Conservation (phyloP, 139 green algal species). For the Dunaliella sp. region DNA sequence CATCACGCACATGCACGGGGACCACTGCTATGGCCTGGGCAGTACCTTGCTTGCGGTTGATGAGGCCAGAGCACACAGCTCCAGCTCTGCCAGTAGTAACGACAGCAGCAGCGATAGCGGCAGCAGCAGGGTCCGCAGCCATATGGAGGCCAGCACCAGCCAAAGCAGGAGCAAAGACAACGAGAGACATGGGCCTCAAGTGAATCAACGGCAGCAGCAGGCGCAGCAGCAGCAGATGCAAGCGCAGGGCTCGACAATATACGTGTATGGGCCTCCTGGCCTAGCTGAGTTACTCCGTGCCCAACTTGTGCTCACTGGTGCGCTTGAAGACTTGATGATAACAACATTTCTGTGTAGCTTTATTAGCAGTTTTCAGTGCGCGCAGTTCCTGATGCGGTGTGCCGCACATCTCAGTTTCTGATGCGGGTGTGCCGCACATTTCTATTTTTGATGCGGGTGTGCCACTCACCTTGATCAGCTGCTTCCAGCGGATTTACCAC, state of each 20-base stretch:
- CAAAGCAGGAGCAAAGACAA: background rate
- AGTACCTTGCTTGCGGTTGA: slow-evolving; percentile 45
- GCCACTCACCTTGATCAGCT: no score
- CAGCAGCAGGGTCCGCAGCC: background rate
- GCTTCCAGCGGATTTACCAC: no score
- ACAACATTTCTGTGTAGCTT: no score
- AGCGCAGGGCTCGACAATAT: slow-evolving; percentile 11
- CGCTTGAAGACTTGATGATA: no score
- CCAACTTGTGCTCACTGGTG: no score
- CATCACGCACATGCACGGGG: slow-evolving; percentile 94
- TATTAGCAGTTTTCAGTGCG: no score
- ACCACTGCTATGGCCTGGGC: slow-evolving; percentile 93
- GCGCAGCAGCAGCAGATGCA: background rate
- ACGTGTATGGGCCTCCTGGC: slow-evolving; percentile 47
- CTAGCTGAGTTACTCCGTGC: slow-evolving; percentile 49
- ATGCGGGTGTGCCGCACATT: no score
- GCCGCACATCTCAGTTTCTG: no score
- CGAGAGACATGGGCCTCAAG: no score
- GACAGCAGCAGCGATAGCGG: slow-evolving; percentile 4
- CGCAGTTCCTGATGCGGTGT: no score
- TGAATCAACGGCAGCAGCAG: background rate
- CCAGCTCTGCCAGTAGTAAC: background rate
- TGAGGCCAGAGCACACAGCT: slow-evolving; percentile 5
- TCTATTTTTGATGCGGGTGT: no score
- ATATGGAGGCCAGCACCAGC: slow-evolving; percentile 8